Percentiles rank a stretch among this genome's conserved stretches.
These are phyloP conservation scores for Candida caryicola DNA, from an alignment of 805 yeast species.

Conservation along the genomic window DNA sequence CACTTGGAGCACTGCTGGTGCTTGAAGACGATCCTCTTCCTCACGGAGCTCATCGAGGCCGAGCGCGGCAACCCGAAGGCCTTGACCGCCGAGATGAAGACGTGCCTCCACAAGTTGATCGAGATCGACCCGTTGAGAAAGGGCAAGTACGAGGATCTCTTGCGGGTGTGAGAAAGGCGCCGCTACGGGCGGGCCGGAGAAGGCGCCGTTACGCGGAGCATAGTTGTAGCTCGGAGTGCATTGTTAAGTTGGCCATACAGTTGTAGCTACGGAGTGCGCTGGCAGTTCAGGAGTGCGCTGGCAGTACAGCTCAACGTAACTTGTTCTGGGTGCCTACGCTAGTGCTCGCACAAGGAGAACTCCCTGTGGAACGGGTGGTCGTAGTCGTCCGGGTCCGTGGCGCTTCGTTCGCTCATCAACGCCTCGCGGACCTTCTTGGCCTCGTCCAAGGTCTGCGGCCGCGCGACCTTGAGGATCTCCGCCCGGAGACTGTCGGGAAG, in stretches of 20 bases:
- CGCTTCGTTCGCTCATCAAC: slow-evolving; percentile 33
- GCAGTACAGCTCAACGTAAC: too few relatives aligned
- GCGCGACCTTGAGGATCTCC: slow-evolving; percentile 3
- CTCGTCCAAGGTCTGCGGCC: slow-evolving; percentile 20
- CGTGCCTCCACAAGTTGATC: slow-evolving; percentile 42
- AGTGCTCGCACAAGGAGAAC: slow-evolving; percentile 36
- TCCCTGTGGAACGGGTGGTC: slow-evolving; percentile 15
- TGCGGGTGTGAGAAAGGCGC: slow-evolving; percentile 11
- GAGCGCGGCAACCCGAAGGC: slow-evolving; percentile 4
- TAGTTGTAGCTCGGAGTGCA: too few relatives aligned
- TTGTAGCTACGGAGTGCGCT: too few relatives aligned
- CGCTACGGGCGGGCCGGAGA: too few relatives aligned
- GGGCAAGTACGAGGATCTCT: slow-evolving; percentile 53
- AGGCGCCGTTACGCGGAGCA: too few relatives aligned
- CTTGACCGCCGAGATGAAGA: slow-evolving; percentile 26
- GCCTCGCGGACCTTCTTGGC: slow-evolving; percentile 26
- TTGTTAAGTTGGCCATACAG: too few relatives aligned
- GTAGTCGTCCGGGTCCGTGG: slow-evolving; percentile 14
- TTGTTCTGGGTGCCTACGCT: too few relatives aligned
- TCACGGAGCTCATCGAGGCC: slow-evolving; percentile 31
- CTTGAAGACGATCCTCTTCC: slow-evolving; percentile 53
- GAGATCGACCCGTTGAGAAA: slow-evolving; percentile 63
- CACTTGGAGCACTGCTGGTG: slow-evolving; percentile 74
- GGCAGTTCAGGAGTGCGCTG: too few relatives aligned
- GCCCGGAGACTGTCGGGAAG: slow-evolving; percentile 7